Conservation (phyloP, 768 basidiomycete species). For the Mycena chlorophos region DNA sequence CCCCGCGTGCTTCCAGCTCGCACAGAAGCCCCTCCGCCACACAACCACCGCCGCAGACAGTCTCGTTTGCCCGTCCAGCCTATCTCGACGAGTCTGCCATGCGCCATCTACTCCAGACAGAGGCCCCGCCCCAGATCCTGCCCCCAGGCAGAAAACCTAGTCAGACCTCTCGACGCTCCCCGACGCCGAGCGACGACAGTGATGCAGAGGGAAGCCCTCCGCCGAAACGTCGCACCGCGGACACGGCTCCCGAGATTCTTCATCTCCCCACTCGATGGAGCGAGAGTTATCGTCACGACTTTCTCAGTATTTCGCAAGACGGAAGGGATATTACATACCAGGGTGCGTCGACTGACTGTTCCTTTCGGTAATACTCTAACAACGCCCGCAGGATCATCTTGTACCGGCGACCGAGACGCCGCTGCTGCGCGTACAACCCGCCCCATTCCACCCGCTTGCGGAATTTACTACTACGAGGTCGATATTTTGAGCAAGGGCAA, state of each 20-base stretch:
- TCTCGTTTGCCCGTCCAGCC: slow-evolving; percentile 61
- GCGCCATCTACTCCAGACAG: slow-evolving; percentile 66
- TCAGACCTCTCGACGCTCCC: slow-evolving; percentile 28
- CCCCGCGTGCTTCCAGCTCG: slow-evolving; percentile 12
- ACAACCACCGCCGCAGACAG: slow-evolving; percentile 31
- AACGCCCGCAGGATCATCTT: slow-evolving; percentile 44
- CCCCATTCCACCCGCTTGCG: slow-evolving; percentile 81
- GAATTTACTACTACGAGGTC: slow-evolving; percentile 94
- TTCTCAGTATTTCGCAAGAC: slow-evolving; percentile 63
- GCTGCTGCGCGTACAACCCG: slow-evolving; percentile 77
- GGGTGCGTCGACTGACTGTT: slow-evolving; percentile 40
- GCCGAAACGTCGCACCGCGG: slow-evolving; percentile 45
- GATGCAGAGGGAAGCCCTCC: slow-evolving; percentile 65
- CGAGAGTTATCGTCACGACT: slow-evolving; percentile 59
- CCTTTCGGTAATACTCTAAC: slow-evolving; percentile 6
- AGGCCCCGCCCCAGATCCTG: slow-evolving; percentile 40
- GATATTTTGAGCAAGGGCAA: slow-evolving; percentile 77
- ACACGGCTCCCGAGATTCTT: slow-evolving; percentile 45
- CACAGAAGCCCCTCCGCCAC: slow-evolving; percentile 32
- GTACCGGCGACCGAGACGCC: slow-evolving; percentile 75
- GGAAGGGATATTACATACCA: slow-evolving; percentile 74
- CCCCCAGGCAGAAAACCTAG: slow-evolving; percentile 41
- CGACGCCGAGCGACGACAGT: slow-evolving; percentile 54
- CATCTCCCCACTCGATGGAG: slow-evolving; percentile 79
- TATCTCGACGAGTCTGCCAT: slow-evolving; percentile 79